Conservation (phyloP, 768 basidiomycete species). For the Trametes cingulata region DNA sequence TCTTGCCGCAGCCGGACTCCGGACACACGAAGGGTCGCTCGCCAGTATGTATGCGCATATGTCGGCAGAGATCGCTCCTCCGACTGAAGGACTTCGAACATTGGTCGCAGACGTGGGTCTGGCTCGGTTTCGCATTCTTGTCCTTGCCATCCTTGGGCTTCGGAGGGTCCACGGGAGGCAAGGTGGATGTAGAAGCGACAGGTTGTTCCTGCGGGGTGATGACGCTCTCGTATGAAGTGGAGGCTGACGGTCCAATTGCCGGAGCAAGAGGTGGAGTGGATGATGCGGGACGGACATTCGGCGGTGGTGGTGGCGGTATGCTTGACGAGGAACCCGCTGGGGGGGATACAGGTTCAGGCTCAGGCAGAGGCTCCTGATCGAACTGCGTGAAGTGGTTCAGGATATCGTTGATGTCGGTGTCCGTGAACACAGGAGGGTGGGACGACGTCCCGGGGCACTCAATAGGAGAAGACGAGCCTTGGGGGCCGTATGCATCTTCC, state of each 20-base stretch:
- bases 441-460: constrained; percentile 39
- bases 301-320: constrained; percentile 1
- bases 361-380: constrained; percentile 36
- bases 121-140: constrained; percentile 35
- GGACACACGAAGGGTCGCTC: constrained; percentile 82
- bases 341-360: constrained; percentile 8
- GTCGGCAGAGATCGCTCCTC: constrained; percentile 79
- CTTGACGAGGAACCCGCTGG: background rate
- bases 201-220: constrained; percentile 14
- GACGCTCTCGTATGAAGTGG: constrained; percentile 1
- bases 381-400: constrained; percentile 74
- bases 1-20: constrained; percentile 77
- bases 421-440: constrained; percentile 55
- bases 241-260: background rate
- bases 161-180: background rate
- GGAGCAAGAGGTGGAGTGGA: constrained; percentile 5
- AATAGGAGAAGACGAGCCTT: constrained; percentile 18
- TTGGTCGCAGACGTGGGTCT: constrained; percentile 66
- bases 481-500: constrained; percentile 31
- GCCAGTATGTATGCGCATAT: constrained; percentile 89
- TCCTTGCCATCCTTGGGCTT: constrained; percentile 27
- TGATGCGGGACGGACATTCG: background rate
- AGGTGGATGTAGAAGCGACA: constrained; percentile 24
- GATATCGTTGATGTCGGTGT: constrained; percentile 71
- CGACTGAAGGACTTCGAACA: constrained; percentile 84